phyloP scores from a whole-genome alignment of 139 green algal species.

The Chlamydomonas eustigma region DNA sequence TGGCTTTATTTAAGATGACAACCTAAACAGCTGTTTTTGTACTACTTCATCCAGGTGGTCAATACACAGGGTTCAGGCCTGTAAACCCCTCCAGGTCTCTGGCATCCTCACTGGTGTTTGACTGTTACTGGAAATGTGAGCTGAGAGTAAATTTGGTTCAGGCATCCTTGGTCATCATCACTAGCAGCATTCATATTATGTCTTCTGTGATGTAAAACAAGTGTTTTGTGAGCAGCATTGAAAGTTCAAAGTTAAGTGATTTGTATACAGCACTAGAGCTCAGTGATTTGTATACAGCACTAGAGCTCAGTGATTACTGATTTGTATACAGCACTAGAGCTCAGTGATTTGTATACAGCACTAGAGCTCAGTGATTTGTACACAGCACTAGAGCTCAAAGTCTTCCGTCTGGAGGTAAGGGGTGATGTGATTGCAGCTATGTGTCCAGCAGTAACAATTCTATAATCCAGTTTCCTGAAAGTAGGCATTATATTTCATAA shows the following conservation, averaged over 20 bases:
- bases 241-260: background rate
- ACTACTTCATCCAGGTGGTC: slow-evolving; percentile 29
- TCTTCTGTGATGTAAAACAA: slow-evolving; percentile 13
- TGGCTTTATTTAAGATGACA: too few relatives aligned
- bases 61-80: slow-evolving; percentile 34
- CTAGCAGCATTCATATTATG: too few relatives aligned
- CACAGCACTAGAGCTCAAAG: background rate
- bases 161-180: too few relatives aligned
- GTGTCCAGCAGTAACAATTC: background rate
- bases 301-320: background rate
- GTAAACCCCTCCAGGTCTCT: slow-evolving; percentile 41
- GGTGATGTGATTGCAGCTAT: background rate
- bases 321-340: background rate
- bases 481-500: too few relatives aligned
- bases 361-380: background rate
- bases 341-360: background rate
- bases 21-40: too few relatives aligned
- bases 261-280: background rate
- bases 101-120: slow-evolving; percentile 38
- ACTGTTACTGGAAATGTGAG: slow-evolving; percentile 29
- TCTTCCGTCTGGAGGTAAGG: background rate
- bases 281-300: background rate
- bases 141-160: slow-evolving; percentile 25
- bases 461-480: too few relatives aligned
- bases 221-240: background rate